A percentile compares a stretch with the other conserved stretches of the same genome.
phyloP scores from a whole-genome alignment of 495 filamentous ascomycete species.

The Penicillium silybi region DNA sequence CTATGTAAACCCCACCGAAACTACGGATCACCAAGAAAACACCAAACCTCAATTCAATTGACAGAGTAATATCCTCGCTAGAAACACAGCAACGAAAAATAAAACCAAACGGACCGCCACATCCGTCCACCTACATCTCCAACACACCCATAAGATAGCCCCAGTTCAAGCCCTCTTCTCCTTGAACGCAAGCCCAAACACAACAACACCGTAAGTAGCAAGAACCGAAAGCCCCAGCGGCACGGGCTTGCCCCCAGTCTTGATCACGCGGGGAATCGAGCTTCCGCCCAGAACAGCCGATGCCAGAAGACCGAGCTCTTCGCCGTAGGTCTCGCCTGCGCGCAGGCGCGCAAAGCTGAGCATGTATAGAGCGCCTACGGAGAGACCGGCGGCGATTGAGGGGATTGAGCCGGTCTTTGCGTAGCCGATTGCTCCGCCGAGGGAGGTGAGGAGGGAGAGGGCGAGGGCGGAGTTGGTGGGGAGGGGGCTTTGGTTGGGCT shows the following conservation, averaged over 20 bases:
- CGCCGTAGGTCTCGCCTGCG: conserved; percentile 59
- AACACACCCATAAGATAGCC: background rate
- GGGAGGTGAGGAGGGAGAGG: conserved; percentile 77
- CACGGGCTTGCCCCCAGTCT: conserved; percentile 66
- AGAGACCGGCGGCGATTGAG: conserved; percentile 75
- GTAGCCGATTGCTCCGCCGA: conserved; percentile 84
- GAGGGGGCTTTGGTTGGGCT: conserved; percentile 3
- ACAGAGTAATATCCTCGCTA: conserved; percentile 6
- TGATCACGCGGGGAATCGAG: conserved; percentile 79
- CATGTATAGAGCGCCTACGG: conserved; percentile 66
- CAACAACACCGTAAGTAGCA: conserved; percentile 59
- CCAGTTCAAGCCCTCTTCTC: conserved; percentile 20
- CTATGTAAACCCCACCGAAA: background rate
- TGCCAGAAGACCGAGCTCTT: conserved; percentile 74
- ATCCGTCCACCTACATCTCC: background rate
- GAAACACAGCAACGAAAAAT: conserved; percentile 1
- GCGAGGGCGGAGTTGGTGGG: conserved; percentile 55
- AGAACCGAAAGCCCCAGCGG: conserved; percentile 68
- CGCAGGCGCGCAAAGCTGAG: conserved; percentile 37
- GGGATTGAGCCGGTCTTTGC: conserved; percentile 77
- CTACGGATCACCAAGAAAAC: background rate
- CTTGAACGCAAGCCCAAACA: conserved; percentile 56
- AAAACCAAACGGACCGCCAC: background rate
- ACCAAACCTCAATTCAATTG: background rate
- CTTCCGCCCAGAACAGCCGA: conserved; percentile 76